Evolutionary conservation across 192 early-diverging fungal species (phyloP), one percentile per base, ranked within the genome.

Genomic region (Linnemannia schmuckeri): DNA sequence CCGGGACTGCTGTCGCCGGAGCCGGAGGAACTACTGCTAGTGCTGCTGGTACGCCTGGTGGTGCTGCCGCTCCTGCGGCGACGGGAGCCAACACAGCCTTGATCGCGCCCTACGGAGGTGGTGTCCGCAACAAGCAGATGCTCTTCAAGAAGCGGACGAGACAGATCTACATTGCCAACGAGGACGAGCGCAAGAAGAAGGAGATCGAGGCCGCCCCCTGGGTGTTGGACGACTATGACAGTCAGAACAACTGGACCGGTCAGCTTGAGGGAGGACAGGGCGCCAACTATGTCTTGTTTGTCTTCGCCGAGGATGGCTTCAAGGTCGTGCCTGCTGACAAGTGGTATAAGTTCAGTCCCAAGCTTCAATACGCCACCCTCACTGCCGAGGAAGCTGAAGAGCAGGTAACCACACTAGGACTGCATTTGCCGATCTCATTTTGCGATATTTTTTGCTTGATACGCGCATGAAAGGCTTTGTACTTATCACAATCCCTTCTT

Each of bases 141-240:
- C 70, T 96, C 57, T 96, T 96, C 76, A 96, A 96, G 83, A 96
- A 95, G 83, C 91, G 93, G 13, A 96, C 96, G n/a, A 93, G 91
- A 68, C 96, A 96, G 84, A 92, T 96, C 35, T 95, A 90, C 70
- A 88, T 96, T 72, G 95, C 95, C 41, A 92, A 95, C 76, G 94
- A 96, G 80, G 93, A 94, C 33, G 92, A 91, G 74, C 93, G 95
- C 30, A 90, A 94, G 40, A 78, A 95, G 66, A 93, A 93, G 52
- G 94, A 94, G 66, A 93, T 94, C 83, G 96, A 96, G 89, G 90
- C 93, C 20, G 87, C 92, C 52, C 95, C 94, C 2, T 96, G 95
- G 95, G 90, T 96, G 1, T 83, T 96, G 0, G 95, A 96, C 74
- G 96, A 96, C 46, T 94, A 93, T 76, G 95, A 94, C 70, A 90